Evolutionary conservation across 768 basidiomycete genomes (phyloP), one percentile per base, ranked within the genome.

Genomic region (Phylloporus sp.): DNA sequence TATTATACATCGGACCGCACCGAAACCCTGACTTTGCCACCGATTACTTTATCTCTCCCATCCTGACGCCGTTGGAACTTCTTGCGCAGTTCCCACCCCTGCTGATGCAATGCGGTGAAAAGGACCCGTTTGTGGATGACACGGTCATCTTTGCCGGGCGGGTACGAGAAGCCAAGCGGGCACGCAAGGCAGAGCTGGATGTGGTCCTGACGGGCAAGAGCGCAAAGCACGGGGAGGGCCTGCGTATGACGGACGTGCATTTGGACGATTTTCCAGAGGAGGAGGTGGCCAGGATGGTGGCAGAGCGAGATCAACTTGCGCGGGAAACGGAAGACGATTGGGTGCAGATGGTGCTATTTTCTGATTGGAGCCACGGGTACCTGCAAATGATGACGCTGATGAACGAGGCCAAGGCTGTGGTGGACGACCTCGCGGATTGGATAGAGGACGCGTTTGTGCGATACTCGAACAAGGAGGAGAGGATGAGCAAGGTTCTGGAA

Each of bases 311-410:
- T 38, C 71, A 72, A 49, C 72, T 89, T 36, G 71, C 70, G 4
- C 61, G 72, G 20, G 86, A 96, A 69, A 80, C 74, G 41, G 96
- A 97, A 50, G 84, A 89, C 52, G 93, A 96, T 63, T 94, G 93
- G 93, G 91, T 96, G 18, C 86, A 88, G 64, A 84, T 92, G 75
- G 82, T 89, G 53, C 78, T 97, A 46, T 90, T 95, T 66, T 87
- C 89, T 24, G 94, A 94, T 38, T 97, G 94, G 96, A 91, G 90
- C 58, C 93, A 96, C 66, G 95, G 92, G 29, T 97, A 92, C 70
- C 76, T 95, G 57, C 95, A 96, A 71, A 99, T 99, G 95, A 78
- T 86, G 31, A 71, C 79, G 20, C 66, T 97, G 56, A 88, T 99
- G 81, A 71, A 68, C 33, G 92, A 94, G 57, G 90, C 88, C 14